These are phyloP conservation scores for Aaosphaeria pasadenensis DNA, from an alignment of 2,329 filamentous ascomycete genomes.

Conservation along the genomic window DNA sequence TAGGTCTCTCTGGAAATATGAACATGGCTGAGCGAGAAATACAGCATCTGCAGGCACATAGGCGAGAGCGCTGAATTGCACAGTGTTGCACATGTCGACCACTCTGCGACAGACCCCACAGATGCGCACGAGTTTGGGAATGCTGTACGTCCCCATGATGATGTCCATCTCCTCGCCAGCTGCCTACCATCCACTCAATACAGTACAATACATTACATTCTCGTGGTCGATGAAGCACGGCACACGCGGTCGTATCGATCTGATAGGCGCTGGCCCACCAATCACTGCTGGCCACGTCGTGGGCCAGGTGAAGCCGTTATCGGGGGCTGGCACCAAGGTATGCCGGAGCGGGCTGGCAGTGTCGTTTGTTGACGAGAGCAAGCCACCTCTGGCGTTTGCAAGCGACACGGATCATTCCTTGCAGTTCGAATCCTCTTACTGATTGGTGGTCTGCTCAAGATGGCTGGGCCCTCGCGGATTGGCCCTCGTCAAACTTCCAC, in stretches of 20 bases:
- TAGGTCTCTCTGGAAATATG: too few species aligned
- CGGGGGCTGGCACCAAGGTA: slow-evolving; percentile 16
- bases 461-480: slow-evolving; percentile 12
- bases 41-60: too few species aligned
- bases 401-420: slow-evolving; percentile 27
- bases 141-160: too few species aligned
- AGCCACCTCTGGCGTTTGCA: slow-evolving; percentile 28
- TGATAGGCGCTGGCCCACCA: slow-evolving; percentile 26
- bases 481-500: neutral
- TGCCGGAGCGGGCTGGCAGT: slow-evolving; percentile 3
- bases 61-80: neutral
- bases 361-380: slow-evolving; percentile 12
- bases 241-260: slow-evolving; percentile 21
- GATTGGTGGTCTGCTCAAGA: slow-evolving; percentile 20
- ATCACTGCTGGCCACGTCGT: slow-evolving; percentile 37
- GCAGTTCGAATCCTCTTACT: slow-evolving; percentile 20
- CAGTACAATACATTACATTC: too few species aligned
- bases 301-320: slow-evolving; percentile 34
- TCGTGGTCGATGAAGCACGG: neutral
- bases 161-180: too few species aligned
- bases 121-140: too few species aligned
- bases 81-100: neutral
- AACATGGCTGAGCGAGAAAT: too few species aligned
- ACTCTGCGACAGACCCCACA: too few species aligned
- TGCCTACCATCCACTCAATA: too few species aligned